phyloP scores from a whole-genome alignment of 257 asterid species.

The Nicotiana sylvestris region DNA sequence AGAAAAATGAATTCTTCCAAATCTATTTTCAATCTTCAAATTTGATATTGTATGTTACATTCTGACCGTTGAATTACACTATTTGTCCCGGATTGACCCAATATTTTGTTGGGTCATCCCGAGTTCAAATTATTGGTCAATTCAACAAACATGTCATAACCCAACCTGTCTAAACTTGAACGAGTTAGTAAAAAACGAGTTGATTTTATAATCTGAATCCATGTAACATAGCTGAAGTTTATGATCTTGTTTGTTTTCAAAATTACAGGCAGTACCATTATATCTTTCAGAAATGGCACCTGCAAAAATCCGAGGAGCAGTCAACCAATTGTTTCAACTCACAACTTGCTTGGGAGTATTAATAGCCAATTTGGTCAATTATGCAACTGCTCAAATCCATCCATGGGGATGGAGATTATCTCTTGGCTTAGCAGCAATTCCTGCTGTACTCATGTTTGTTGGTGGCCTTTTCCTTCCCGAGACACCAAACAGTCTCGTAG shows the following conservation, averaged over 20 bases:
- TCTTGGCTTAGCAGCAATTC: constrained; percentile 66
- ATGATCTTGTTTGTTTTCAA: background rate
- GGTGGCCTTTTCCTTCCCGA: constrained; percentile 75
- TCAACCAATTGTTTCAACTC: constrained; percentile 67
- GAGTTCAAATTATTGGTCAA: background rate
- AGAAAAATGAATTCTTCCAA: too few species aligned
- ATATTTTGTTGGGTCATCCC: too few species aligned
- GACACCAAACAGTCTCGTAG: constrained; percentile 77
- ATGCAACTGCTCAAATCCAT: constrained; percentile 42
- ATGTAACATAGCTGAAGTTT: background rate
- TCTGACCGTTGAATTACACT: too few species aligned
- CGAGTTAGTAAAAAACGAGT: background rate
- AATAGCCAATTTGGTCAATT: constrained; percentile 57
- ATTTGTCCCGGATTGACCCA: too few species aligned
- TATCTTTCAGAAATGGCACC: constrained; percentile 92
- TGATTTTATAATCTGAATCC: background rate
- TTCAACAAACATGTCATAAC: background rate
- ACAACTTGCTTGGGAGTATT: constrained; percentile 63
- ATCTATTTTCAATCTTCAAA: too few species aligned
- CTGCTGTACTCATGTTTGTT: constrained; percentile 52
- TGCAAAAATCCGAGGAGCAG: constrained; percentile 58
- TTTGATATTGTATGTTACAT: too few species aligned
- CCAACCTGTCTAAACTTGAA: background rate
- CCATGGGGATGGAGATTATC: constrained; percentile 86
- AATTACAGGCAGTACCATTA: constrained; percentile 68